Percentiles rank a stretch among this genome's conserved stretches.
phyloP scores from a whole-genome alignment of 768 basidiomycete genomes.

The Neoboletus magnificus region DNA sequence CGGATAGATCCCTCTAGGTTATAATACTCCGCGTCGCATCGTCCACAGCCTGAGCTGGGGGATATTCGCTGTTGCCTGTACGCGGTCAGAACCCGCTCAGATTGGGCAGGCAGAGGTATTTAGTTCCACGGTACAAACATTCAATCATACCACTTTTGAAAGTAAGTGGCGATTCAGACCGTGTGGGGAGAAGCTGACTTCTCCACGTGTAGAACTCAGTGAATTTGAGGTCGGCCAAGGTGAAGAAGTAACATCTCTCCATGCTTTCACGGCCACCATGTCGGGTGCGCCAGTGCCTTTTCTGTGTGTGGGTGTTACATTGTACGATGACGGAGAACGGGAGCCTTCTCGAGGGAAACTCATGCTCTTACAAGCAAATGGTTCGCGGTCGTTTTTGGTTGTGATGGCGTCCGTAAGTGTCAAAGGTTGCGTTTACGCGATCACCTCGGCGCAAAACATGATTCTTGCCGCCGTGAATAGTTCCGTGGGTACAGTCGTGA shows the following conservation, averaged over 20 bases:
- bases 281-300: conserved; percentile 35
- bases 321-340: conserved; percentile 39
- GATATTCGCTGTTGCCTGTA: conserved; percentile 65
- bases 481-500: conserved; percentile 46
- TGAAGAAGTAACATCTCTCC: conserved; percentile 64
- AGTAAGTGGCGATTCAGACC: conserved; percentile 40
- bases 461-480: conserved; percentile 75
- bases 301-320: conserved; percentile 51
- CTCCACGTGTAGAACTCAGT: conserved; percentile 19
- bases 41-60: conserved; percentile 52
- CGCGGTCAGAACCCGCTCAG: conserved; percentile 50
- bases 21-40: conserved; percentile 68
- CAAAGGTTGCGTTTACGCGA: conserved; percentile 66
- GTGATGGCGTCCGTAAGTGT: conserved; percentile 45
- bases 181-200: conserved; percentile 1
- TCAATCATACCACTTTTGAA: conserved; percentile 63
- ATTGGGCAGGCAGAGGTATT: conserved; percentile 47
- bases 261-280: conserved; percentile 30
- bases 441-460: conserved; percentile 47
- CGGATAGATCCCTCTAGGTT: conserved; percentile 63
- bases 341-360: conserved; percentile 60
- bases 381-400: conserved; percentile 18
- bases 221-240: conserved; percentile 34
- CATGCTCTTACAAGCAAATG: conserved; percentile 45
- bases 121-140: conserved; percentile 58